phyloP scores from a whole-genome alignment of 192 early-diverging fungal species.

The Glomus cerebriforme region DNA sequence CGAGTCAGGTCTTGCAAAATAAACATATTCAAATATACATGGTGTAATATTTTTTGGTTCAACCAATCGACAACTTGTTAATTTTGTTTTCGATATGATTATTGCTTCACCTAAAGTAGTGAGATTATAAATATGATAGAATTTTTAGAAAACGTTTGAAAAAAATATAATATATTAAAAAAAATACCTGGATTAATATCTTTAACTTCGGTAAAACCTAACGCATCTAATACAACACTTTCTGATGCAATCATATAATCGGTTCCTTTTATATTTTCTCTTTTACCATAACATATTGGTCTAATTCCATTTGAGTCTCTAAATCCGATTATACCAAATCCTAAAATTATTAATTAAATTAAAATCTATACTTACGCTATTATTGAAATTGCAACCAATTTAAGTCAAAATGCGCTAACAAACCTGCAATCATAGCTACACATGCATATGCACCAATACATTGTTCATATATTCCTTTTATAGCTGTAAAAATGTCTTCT shows the following conservation, averaged over 20 bases:
- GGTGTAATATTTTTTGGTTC: slow-evolving; percentile 66
- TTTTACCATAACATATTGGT: slow-evolving; percentile 90
- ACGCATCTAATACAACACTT: slow-evolving; percentile 89
- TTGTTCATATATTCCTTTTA: slow-evolving; percentile 79
- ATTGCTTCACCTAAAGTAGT: slow-evolving; percentile 74
- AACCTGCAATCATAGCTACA: slow-evolving; percentile 94
- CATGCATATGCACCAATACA: slow-evolving; percentile 94
- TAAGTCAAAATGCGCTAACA: too few relatives aligned
- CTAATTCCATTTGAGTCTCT: slow-evolving; percentile 97
- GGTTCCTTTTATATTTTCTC: slow-evolving; percentile 66
- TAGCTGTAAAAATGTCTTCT: slow-evolving; percentile 96
- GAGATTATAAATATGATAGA: background rate
- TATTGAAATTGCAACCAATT: too few relatives aligned
- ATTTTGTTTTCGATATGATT: slow-evolving; percentile 81
- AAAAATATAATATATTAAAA: background rate
- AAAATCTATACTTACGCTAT: background rate
- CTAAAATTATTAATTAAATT: slow-evolving; percentile 35
- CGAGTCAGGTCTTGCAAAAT: slow-evolving; percentile 98
- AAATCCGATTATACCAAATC: slow-evolving; percentile 93
- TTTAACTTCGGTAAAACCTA: slow-evolving; percentile 86
- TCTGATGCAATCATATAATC: slow-evolving; percentile 99
- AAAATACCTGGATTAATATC: slow-evolving; percentile 81
- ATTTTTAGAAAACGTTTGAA: background rate
- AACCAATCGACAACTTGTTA: slow-evolving; percentile 68
- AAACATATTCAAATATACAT: slow-evolving; percentile 99